Conservation (phyloP, 2,329 filamentous ascomycete genomes). For the Leptographium galeiforme region DNA sequence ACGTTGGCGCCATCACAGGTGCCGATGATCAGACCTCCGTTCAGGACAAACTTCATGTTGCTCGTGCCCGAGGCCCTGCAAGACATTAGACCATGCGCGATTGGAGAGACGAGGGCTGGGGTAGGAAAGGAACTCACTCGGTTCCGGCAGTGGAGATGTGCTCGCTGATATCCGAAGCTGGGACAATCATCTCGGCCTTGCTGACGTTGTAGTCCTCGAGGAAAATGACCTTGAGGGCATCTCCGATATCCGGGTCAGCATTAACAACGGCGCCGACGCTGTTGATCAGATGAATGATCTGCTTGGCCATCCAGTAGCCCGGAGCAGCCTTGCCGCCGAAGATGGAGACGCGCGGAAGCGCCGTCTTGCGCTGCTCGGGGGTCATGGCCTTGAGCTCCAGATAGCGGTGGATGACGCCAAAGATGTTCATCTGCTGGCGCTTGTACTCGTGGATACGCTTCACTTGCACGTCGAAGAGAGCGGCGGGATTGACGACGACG, state of each 20-base stretch:
- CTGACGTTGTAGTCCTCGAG: constrained; percentile 98
- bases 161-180: constrained; percentile 91
- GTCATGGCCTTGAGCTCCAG: constrained; percentile 76
- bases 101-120: not conserved
- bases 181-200: constrained; percentile 94
- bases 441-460: constrained; percentile 99
- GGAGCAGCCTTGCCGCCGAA: constrained; percentile 97
- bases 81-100: not conserved
- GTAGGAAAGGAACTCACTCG: constrained; percentile 39
- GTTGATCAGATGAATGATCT: constrained; percentile 94
- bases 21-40: constrained; percentile 92
- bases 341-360: constrained; percentile 78
- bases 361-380: constrained; percentile 73
- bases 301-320: constrained; percentile 99
- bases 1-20: constrained; percentile 97
- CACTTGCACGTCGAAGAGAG: constrained; percentile 93
- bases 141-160: constrained; percentile 98
- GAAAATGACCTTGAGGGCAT: constrained; percentile 93
- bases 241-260: constrained; percentile 80
- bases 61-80: constrained; percentile 62
- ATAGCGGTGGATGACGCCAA: constrained; percentile 92
- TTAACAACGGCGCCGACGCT: constrained; percentile 83
- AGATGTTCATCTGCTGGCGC: constrained; percentile 97
- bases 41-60: constrained; percentile 99
- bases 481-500: constrained; percentile 70